Evolutionary conservation across 345 rosid species (phyloP).

Genomic region (Abelmoschus esculentus): DNA sequence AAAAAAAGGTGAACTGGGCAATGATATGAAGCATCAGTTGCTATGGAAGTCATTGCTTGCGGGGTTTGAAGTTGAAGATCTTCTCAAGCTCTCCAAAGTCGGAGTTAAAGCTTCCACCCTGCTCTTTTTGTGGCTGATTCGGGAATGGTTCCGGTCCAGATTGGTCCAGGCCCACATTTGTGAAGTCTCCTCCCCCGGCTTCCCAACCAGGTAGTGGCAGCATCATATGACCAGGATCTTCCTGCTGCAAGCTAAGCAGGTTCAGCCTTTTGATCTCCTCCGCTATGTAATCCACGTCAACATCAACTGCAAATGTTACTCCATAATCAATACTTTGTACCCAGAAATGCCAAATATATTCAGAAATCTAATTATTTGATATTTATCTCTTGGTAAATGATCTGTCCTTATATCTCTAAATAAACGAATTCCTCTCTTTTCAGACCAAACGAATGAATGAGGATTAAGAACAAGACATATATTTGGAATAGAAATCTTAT

Average conservation of each 20-base stretch:
- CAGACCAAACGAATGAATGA: too few relatives aligned
- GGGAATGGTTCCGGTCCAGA: not conserved
- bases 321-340: too few relatives aligned
- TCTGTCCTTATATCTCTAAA: too few relatives aligned
- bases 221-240: not conserved
- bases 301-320: not conserved
- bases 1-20: not conserved
- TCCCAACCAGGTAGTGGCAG: not conserved
- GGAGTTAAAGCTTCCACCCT: not conserved
- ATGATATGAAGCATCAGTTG: not conserved
- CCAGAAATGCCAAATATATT: too few relatives aligned
- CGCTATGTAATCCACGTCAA: not conserved
- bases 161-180: not conserved
- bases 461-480: too few relatives aligned
- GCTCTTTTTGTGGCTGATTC: not conserved
- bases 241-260: not conserved
- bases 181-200: not conserved
- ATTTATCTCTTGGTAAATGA: too few relatives aligned
- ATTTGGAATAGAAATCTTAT: too few relatives aligned
- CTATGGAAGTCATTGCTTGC: not conserved
- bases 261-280: not conserved
- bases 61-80: slow-evolving; percentile 2
- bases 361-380: too few relatives aligned
- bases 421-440: too few relatives aligned
- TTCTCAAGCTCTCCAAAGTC: slow-evolving; percentile 12